Conservation (phyloP, 1,139 yeast genomes). For the Blastobotrys proliferans region DNA sequence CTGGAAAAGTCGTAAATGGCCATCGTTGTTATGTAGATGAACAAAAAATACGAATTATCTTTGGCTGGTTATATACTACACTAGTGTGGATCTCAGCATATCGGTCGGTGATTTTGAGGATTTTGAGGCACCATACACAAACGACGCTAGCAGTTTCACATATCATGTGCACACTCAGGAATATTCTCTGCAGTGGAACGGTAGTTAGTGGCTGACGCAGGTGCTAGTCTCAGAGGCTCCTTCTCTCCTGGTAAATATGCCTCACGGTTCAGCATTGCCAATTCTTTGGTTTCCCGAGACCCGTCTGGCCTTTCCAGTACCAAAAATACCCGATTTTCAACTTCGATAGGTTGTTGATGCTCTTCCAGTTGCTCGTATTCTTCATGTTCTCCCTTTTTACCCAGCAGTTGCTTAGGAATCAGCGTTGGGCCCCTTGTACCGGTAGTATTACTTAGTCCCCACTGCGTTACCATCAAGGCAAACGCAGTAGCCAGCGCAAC, state of each 20-base stretch:
- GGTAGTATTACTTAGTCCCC: slow-evolving; percentile 55
- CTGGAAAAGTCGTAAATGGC: too few relatives aligned
- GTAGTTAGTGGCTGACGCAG: too few relatives aligned
- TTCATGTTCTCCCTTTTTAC: background rate
- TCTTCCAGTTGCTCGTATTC: background rate
- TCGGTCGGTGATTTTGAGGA: too few relatives aligned
- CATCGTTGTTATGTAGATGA: too few relatives aligned
- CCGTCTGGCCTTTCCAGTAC: slow-evolving; percentile 13
- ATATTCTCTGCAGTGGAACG: too few relatives aligned
- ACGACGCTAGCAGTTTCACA: too few relatives aligned
- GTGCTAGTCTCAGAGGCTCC: too few relatives aligned
- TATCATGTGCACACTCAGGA: too few relatives aligned
- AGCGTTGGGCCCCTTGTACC: slow-evolving; percentile 53
- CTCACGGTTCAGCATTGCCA: slow-evolving; percentile 2
- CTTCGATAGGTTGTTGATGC: slow-evolving; percentile 20
- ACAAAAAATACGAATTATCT: too few relatives aligned
- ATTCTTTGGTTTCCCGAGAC: slow-evolving; percentile 2
- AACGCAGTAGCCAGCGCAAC: slow-evolving; percentile 56
- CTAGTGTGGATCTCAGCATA: too few relatives aligned
- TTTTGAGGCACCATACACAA: too few relatives aligned
- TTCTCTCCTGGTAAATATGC: slow-evolving; percentile 3
- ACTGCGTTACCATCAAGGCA: slow-evolving; percentile 57
- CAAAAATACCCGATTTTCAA: slow-evolving; percentile 15
- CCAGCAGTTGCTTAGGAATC: slow-evolving; percentile 18
- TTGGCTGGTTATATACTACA: too few relatives aligned